Conservation (phyloP, 495 filamentous ascomycete species). For the Choiromyces venosus region DNA sequence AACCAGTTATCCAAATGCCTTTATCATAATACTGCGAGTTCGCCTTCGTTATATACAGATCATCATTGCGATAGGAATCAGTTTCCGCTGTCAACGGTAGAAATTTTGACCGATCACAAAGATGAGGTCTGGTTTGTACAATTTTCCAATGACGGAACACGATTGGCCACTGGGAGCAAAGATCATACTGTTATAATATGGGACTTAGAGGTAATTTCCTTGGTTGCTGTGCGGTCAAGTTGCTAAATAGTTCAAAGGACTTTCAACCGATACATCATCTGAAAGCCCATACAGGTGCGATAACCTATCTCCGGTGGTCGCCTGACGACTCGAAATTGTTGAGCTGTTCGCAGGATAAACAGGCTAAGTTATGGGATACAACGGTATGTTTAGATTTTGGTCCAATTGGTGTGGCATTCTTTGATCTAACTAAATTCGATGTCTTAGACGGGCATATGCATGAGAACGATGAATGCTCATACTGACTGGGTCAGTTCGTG, state of each 20-base stretch:
- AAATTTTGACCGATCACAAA: constrained; percentile 65
- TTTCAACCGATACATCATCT: constrained; percentile 63
- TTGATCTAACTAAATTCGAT: constrained; percentile 14
- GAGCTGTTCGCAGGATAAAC: constrained; percentile 68
- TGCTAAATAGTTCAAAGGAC: constrained; percentile 36
- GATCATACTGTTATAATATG: constrained; percentile 75
- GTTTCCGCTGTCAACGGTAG: constrained; percentile 64
- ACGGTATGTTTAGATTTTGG: constrained; percentile 52
- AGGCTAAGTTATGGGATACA: constrained; percentile 72
- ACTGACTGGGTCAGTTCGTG: constrained; percentile 77
- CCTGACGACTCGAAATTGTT: constrained; percentile 81
- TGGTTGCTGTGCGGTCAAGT: constrained; percentile 2
- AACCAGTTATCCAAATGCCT: constrained; percentile 75
- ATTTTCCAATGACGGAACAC: constrained; percentile 85
- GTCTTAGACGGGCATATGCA: constrained; percentile 61
- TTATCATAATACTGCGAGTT: constrained; percentile 75
- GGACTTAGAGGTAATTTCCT: constrained; percentile 53
- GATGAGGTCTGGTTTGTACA: constrained; percentile 87
- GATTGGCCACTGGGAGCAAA: constrained; percentile 72
- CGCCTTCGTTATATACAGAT: constrained; percentile 82
- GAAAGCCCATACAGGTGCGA: constrained; percentile 57
- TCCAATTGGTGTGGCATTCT: neutral
- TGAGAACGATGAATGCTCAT: constrained; percentile 61
- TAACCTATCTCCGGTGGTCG: constrained; percentile 81
- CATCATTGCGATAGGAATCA: constrained; percentile 74